phyloP scores from a whole-genome alignment of 176 grass and related monocot genomes.

The Musa acuminata region DNA sequence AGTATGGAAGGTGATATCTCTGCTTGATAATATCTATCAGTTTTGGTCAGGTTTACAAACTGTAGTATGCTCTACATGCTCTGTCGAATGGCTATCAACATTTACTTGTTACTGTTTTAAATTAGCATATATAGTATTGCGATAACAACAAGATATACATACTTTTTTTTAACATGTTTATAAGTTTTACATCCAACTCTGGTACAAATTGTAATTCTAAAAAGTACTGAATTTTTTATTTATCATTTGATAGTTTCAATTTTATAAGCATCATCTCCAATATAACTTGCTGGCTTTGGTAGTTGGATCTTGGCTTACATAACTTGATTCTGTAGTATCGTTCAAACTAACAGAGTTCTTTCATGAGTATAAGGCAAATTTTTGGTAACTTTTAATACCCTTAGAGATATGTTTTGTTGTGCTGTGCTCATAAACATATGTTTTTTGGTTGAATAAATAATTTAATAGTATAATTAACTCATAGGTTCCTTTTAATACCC shows the following conservation, averaged over 20 bases:
- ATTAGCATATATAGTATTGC: not conserved
- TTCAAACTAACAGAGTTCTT: not conserved
- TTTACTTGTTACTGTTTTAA: not conserved
- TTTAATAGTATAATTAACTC: no score
- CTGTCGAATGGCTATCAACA: not conserved
- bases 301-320: not conserved
- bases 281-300: not conserved
- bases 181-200: no score
- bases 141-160: not conserved
- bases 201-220: not conserved
- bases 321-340: not conserved
- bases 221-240: not conserved
- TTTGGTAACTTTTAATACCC: not conserved
- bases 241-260: not conserved
- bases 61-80: not conserved
- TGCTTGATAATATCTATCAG: not conserved
- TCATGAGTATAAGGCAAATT: not conserved
- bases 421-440: no score
- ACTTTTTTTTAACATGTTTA: no score
- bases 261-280: not conserved
- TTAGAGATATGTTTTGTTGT: no score
- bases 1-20: slow-evolving; percentile 87
- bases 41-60: not conserved
- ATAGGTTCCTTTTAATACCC: not conserved
- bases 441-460: no score